These are phyloP conservation scores for Arthroderma sp. DNA, from an alignment of 2,329 filamentous ascomycete species.

Conservation along the genomic window DNA sequence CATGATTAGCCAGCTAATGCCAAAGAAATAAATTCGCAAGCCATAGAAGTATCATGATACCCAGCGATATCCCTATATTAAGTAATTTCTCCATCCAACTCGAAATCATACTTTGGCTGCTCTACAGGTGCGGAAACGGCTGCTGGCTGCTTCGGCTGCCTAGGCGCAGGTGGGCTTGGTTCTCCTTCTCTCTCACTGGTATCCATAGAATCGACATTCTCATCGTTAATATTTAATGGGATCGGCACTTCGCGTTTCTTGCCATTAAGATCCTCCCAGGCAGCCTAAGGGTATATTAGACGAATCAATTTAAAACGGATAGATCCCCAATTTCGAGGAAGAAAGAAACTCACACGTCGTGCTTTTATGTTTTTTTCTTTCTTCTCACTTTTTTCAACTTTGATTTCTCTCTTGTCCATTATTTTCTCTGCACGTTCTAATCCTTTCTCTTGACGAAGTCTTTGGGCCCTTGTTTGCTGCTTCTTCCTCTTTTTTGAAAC, in stretches of 20 bases:
- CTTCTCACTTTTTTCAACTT: slow-evolving; percentile 39
- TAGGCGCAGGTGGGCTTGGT: slow-evolving; percentile 6
- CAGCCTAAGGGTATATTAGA: slow-evolving; percentile 8
- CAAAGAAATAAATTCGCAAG: slow-evolving; percentile 25
- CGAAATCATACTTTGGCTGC: slow-evolving; percentile 14
- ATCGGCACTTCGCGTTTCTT: background rate
- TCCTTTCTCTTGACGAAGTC: slow-evolving; percentile 40
- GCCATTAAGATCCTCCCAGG: slow-evolving; percentile 12
- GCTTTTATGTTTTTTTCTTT: slow-evolving; percentile 37
- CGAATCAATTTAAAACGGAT: slow-evolving; percentile 1
- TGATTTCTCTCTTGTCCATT: slow-evolving; percentile 42
- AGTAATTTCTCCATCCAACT: slow-evolving; percentile 32
- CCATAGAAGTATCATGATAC: background rate
- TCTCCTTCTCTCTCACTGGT: slow-evolving; percentile 6
- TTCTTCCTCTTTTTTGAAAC: slow-evolving; percentile 40
- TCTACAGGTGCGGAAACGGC: slow-evolving; percentile 1
- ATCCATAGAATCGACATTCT: slow-evolving; percentile 7
- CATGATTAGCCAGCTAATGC: slow-evolving; percentile 46
- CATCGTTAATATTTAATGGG: background rate
- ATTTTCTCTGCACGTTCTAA: slow-evolving; percentile 43
- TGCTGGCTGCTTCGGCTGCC: slow-evolving; percentile 8
- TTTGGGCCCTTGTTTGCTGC: slow-evolving; percentile 39
- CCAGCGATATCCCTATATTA: slow-evolving; percentile 16
- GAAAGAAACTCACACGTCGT: slow-evolving; percentile 23
- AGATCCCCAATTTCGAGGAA: background rate